Conservation (phyloP, 2,329 filamentous ascomycete genomes). For the Pseudogymnoascus sp. region DNA sequence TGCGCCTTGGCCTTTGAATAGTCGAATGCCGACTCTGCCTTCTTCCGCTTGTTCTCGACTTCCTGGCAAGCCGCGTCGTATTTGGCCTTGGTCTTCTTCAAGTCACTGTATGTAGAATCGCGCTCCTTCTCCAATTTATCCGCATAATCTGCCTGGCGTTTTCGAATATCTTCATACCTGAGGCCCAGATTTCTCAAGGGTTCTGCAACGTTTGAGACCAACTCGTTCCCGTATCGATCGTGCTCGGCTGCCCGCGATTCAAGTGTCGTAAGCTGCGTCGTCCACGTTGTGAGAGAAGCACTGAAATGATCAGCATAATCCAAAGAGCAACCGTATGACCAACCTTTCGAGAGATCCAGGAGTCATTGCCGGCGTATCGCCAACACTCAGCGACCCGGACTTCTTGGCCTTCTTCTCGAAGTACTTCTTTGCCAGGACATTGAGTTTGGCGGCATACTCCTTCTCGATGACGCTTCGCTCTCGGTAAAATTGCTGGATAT, state of each 20-base stretch:
- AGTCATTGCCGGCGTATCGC: constrained; percentile 85
- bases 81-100: constrained; percentile 85
- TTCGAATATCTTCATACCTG: constrained; percentile 86
- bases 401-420: constrained; percentile 95
- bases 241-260: constrained; percentile 84
- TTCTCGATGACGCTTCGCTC: constrained; percentile 92
- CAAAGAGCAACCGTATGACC: constrained; percentile 8
- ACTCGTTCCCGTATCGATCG: constrained; percentile 71
- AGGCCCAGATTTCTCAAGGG: constrained; percentile 67
- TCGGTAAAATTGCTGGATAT: constrained; percentile 95
- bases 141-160: constrained; percentile 82
- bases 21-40: constrained; percentile 88
- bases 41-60: constrained; percentile 89
- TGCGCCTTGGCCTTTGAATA: constrained; percentile 79
- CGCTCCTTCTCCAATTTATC: constrained; percentile 83
- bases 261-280: constrained; percentile 82
- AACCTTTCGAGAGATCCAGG: constrained; percentile 89
- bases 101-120: constrained; percentile 71
- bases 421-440: constrained; percentile 85
- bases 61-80: constrained; percentile 92
- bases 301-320: constrained; percentile 36
- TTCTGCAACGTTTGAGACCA: constrained; percentile 75
- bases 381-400: constrained; percentile 78
- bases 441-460: constrained; percentile 87
- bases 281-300: constrained; percentile 94